phyloP scores from a whole-genome alignment of 495 filamentous ascomycete species.

The Xylaria telfairii region DNA sequence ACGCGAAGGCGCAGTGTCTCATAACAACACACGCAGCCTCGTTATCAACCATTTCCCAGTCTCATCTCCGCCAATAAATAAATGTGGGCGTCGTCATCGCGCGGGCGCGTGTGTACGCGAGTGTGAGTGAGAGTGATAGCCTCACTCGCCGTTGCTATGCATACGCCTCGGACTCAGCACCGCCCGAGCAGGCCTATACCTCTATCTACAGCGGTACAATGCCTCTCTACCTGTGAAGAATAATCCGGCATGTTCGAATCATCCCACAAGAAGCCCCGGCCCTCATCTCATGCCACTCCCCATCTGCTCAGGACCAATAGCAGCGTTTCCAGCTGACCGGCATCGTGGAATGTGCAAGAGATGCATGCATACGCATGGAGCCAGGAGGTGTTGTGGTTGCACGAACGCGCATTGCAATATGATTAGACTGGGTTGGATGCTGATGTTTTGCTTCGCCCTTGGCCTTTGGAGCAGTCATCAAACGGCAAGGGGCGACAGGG shows the following conservation, averaged over 20 bases:
- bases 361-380: conserved; percentile 25
- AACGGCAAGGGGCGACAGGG: conserved; percentile 9
- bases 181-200: neutral
- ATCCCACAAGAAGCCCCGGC: conserved; percentile 3
- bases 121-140: no score
- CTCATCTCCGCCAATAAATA: neutral
- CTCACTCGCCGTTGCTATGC: neutral
- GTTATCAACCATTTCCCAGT: neutral
- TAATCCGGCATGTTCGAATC: neutral
- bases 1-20: neutral
- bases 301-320: conserved; percentile 16
- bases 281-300: conserved; percentile 1
- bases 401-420: conserved; percentile 22
- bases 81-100: neutral
- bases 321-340: conserved; percentile 28
- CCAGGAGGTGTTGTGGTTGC: conserved; percentile 24
- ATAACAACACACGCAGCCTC: neutral
- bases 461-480: neutral
- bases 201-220: no score
- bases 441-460: conserved; percentile 10
- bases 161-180: neutral
- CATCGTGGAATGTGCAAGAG: conserved; percentile 22
- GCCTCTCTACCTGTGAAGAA: neutral
- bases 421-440: conserved; percentile 17
- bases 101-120: no score